These are phyloP conservation scores for Aureobasidium pullulans DNA, from an alignment of 2,329 filamentous ascomycete genomes.

Conservation along the genomic window DNA sequence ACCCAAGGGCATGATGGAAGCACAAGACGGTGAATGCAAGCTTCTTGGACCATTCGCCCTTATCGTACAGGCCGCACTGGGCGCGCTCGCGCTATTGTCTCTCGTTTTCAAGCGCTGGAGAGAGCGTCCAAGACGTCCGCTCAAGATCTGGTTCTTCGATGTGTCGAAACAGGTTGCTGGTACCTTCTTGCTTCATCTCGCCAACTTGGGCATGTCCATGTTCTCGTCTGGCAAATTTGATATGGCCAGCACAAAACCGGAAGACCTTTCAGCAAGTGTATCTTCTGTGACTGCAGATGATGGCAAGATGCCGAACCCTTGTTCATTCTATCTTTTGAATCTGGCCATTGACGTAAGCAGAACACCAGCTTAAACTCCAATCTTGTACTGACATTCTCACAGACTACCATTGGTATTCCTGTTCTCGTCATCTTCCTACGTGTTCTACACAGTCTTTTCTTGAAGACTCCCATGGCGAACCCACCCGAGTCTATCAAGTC, in stretches of 20 bases:
- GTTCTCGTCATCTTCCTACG: slow-evolving; percentile 86
- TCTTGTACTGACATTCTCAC: slow-evolving; percentile 6
- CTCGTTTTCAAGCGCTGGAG: slow-evolving; percentile 91
- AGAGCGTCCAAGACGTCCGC: slow-evolving; percentile 80
- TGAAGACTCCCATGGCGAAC: slow-evolving; percentile 68
- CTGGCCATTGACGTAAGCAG: slow-evolving; percentile 83
- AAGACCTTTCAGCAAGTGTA: slow-evolving; percentile 25
- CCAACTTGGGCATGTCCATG: slow-evolving; percentile 95
- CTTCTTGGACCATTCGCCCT: slow-evolving; percentile 87
- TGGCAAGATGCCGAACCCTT: slow-evolving; percentile 75
- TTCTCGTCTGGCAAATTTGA: slow-evolving; percentile 79
- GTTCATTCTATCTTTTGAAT: slow-evolving; percentile 93
- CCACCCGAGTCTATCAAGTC: slow-evolving; percentile 85
- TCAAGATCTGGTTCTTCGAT: slow-evolving; percentile 98
- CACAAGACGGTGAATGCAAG: slow-evolving; percentile 63
- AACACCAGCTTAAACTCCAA: neutral
- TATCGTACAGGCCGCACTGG: slow-evolving; percentile 80
- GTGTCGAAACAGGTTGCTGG: slow-evolving; percentile 96
- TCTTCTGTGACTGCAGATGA: slow-evolving; percentile 34
- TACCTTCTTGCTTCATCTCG: slow-evolving; percentile 80
- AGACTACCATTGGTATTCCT: slow-evolving; percentile 94
- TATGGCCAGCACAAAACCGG: slow-evolving; percentile 44
- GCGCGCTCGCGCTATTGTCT: slow-evolving; percentile 71
- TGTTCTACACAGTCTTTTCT: slow-evolving; percentile 63
- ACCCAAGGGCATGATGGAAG: slow-evolving; percentile 3